These are phyloP conservation scores for Zasmidium angulare DNA, from an alignment of 2,329 filamentous ascomycete genomes.

Conservation along the genomic window DNA sequence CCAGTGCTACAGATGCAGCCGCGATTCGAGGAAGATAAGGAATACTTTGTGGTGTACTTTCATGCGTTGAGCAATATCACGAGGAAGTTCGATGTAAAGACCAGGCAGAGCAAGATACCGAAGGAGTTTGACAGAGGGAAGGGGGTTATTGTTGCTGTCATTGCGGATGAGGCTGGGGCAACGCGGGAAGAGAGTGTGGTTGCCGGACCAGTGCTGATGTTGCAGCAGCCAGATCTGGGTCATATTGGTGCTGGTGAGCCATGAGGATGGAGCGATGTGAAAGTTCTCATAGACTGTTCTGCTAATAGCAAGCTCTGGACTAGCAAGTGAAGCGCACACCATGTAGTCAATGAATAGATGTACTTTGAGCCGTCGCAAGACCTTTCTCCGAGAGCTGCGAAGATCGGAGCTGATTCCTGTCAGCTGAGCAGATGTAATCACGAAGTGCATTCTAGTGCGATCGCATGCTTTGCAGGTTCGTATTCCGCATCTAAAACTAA, in stretches of 20 bases:
- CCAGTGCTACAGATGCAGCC: neutral
- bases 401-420: too few species aligned
- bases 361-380: too few species aligned
- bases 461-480: neutral
- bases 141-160: neutral
- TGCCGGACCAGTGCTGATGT: constrained; percentile 1
- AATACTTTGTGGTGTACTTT: constrained; percentile 1
- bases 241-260: neutral
- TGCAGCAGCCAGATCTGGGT: constrained; percentile 4
- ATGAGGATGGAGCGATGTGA: too few species aligned
- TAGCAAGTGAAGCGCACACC: too few species aligned
- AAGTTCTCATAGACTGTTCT: too few species aligned
- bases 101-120: neutral
- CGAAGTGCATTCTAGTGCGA: neutral
- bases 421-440: too few species aligned
- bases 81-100: neutral
- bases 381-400: too few species aligned
- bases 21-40: neutral
- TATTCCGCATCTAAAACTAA: neutral
- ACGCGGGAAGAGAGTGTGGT: neutral
- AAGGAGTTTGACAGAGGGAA: constrained; percentile 1
- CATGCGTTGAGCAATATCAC: constrained; percentile 2
- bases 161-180: constrained; percentile 2
- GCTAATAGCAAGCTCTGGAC: too few species aligned
- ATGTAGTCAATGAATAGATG: too few species aligned